Conservation (phyloP, 495 filamentous ascomycete species). For the Schizothecium vesticola region DNA sequence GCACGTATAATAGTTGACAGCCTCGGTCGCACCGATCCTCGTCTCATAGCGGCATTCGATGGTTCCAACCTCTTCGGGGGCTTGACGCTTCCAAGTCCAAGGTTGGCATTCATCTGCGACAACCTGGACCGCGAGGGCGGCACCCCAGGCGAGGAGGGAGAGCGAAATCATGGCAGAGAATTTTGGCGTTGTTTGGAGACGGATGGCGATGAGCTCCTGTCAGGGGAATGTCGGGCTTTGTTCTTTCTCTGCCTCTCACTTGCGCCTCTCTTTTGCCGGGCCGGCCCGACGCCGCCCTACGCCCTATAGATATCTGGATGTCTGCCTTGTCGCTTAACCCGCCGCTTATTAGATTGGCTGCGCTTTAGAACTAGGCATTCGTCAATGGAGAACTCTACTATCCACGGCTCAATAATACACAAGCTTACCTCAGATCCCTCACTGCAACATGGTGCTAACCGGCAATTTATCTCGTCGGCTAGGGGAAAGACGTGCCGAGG, state of each 20-base stretch:
- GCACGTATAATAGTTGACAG: constrained; percentile 24
- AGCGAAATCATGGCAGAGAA: background rate
- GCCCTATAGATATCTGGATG: no score
- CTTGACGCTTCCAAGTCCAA: background rate
- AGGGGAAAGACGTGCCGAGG: background rate
- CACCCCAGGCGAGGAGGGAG: background rate
- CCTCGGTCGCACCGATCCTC: background rate
- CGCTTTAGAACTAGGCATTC: no score
- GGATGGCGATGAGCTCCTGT: background rate
- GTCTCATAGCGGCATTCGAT: constrained; percentile 18
- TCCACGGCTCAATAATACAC: background rate
- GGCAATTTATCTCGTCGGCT: background rate
- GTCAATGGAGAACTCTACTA: no score
- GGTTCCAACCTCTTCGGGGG: constrained; percentile 5
- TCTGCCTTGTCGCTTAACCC: background rate
- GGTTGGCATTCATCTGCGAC: background rate
- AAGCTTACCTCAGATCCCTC: background rate
- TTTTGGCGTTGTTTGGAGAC: background rate
- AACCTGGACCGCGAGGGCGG: background rate
- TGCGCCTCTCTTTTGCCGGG: background rate
- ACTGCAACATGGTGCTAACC: background rate
- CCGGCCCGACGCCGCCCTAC: no score
- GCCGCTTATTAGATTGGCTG: background rate
- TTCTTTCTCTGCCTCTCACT: background rate
- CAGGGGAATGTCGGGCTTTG: background rate